Conservation (phyloP, 371 early-diverging fungal species). For the Cokeromyces recurvatus region DNA sequence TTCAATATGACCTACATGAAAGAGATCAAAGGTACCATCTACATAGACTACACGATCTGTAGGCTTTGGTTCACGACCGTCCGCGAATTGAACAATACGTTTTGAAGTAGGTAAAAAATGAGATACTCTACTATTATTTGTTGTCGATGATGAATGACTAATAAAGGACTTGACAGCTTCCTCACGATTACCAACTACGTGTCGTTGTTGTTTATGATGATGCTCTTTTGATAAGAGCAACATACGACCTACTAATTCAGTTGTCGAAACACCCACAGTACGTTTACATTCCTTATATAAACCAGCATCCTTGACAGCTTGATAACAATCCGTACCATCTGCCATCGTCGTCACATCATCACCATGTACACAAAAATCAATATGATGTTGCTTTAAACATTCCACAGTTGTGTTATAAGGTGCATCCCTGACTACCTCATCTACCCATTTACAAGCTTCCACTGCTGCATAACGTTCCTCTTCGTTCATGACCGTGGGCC, state of each 20-base stretch:
- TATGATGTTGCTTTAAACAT: constrained; percentile 74
- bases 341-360: constrained; percentile 94
- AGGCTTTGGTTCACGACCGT: constrained; percentile 68
- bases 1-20: constrained; percentile 95
- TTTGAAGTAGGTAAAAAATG: constrained; percentile 86
- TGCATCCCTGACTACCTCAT: constrained; percentile 88
- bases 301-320: constrained; percentile 92
- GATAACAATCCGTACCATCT: constrained; percentile 95
- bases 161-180: too few species aligned
- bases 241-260: constrained; percentile 96
- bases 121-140: constrained; percentile 57
- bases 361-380: constrained; percentile 94
- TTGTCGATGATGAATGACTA: too few species aligned
- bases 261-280: constrained; percentile 91
- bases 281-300: constrained; percentile 92
- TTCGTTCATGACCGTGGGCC: constrained; percentile 94
- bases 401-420: constrained; percentile 91
- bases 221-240: constrained; percentile 88
- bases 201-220: constrained; percentile 60
- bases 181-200: too few species aligned
- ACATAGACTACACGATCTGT: constrained; percentile 81
- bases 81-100: constrained; percentile 84
- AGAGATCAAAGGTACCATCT: constrained; percentile 95
- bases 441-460: constrained; percentile 95
- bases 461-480: constrained; percentile 94